Evolutionary conservation across 805 yeast genomes (phyloP).

Genomic region (Spathaspora gorwiae): DNA sequence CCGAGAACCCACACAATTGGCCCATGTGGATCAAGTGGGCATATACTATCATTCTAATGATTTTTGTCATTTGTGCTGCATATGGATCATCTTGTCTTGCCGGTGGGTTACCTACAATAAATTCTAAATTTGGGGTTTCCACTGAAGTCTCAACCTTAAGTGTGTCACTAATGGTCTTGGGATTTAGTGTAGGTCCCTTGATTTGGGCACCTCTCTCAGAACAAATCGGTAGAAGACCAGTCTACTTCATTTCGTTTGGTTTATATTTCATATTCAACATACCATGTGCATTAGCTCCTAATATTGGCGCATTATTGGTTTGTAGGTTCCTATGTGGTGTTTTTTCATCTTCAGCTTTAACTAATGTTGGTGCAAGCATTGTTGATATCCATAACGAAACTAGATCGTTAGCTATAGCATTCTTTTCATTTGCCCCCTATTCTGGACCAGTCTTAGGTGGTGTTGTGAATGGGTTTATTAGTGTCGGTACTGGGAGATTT

Average conservation of each 20-base stretch:
- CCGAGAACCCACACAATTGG: conserved; percentile 92
- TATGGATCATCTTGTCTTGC: conserved; percentile 90
- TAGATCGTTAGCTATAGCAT: conserved; percentile 86
- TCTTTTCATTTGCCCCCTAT: conserved; percentile 88
- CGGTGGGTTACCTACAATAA: conserved; percentile 71
- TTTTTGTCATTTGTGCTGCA: conserved; percentile 82
- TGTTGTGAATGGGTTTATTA: conserved; percentile 79
- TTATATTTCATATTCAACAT: conserved; percentile 76
- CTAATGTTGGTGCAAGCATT: conserved; percentile 85
- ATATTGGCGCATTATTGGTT: conserved; percentile 73
- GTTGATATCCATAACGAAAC: conserved; percentile 82
- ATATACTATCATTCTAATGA: conserved; percentile 64
- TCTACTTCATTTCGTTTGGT: conserved; percentile 70
- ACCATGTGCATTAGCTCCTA: conserved; percentile 82
- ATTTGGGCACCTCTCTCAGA: conserved; percentile 88
- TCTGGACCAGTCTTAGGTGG: conserved; percentile 93
- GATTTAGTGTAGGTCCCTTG: conserved; percentile 83
- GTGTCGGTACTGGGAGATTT: conserved; percentile 61
- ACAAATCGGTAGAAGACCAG: conserved; percentile 80
- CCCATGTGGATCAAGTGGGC: conserved; percentile 48
- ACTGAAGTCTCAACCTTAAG: conserved; percentile 74
- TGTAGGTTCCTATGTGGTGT: conserved; percentile 88
- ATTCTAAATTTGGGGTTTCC: conserved; percentile 64
- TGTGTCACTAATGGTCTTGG: conserved; percentile 84
- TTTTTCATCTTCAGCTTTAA: conserved; percentile 75